Evolutionary conservation across 441 rosid species (phyloP), one percentile per base, ranked within the genome.

Genomic region (Dalechampia spathulata): DNA sequence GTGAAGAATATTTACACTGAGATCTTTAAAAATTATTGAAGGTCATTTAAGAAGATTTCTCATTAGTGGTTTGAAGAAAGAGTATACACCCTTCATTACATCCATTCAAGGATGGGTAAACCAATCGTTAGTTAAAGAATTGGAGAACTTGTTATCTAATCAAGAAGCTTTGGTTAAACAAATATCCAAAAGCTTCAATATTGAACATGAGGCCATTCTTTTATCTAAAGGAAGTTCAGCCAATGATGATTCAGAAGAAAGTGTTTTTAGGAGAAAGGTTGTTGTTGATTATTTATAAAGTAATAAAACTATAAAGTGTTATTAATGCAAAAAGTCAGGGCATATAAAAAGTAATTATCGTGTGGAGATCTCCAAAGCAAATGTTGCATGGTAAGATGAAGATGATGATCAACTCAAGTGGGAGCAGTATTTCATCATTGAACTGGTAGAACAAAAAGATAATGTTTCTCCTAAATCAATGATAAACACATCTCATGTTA

Each of bases 11-110:
- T 68, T 13, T 63, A 57, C 53, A 14, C 41, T 20, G 36, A 68
- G 40, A 68, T 63, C 39, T 58, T 34, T 38, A 15, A 46, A 23
- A 4, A 55, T 55, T 10, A 65, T 48, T 30, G 51, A 59, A 52
- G 48, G 50, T 0, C 14, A 38, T 0, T 5, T 66, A 4, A 15
- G 25, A 2, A 28, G 37, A 5, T 55, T 6, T 38, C 57, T 53
- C 26, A 15, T 53, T 37, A 17, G 44, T 1, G 32, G 57, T 0
- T 37, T 53, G 11, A 9, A 7, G 37, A 67, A 61, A 15, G 59
- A 67, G 15, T 62, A 42, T 5, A 38, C 7, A 13, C n/a, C 41
- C 5, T 38, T 38, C 5, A 10, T 34, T 8, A 34, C 38, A 7
- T 34, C 38, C 2, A 34, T 34, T 34, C 38, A 34, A 34, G 38